A percentile compares a stretch with the other conserved stretches of the same genome.
phyloP scores from a whole-genome alignment of 495 filamentous ascomycete genomes.

The Patellaria atrata region DNA sequence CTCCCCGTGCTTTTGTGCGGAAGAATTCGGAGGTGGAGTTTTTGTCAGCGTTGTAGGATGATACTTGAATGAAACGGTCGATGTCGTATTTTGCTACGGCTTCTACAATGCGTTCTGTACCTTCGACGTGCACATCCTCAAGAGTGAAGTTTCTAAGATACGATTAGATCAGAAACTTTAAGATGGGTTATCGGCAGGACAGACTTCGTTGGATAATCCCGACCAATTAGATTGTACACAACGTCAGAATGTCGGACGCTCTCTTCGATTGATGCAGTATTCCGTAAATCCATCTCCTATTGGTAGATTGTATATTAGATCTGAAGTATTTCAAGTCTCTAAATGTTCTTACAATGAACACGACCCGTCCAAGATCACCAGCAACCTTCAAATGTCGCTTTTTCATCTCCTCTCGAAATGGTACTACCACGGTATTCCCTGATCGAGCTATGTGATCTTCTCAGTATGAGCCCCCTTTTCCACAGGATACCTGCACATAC shows the following conservation, averaged over 20 bases:
- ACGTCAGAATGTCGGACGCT: constrained; percentile 93
- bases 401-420: constrained; percentile 92
- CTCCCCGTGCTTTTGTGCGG: constrained; percentile 71
- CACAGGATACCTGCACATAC: constrained; percentile 33
- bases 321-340: neutral
- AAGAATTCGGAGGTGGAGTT: constrained; percentile 77
- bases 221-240: constrained; percentile 90
- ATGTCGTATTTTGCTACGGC: constrained; percentile 97
- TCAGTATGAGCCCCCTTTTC: neutral
- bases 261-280: constrained; percentile 92
- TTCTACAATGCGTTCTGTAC: constrained; percentile 85
- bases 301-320: neutral
- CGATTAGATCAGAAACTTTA: constrained; percentile 19
- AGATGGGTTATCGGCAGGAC: constrained; percentile 17
- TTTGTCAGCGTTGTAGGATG: constrained; percentile 77
- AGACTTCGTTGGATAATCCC: constrained; percentile 91
- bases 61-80: constrained; percentile 93
- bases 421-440: constrained; percentile 86
- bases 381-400: constrained; percentile 93
- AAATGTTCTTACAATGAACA: constrained; percentile 51
- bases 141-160: constrained; percentile 71
- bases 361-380: constrained; percentile 79
- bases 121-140: constrained; percentile 87
- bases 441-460: constrained; percentile 45
- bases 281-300: constrained; percentile 84